Percentiles rank a stretch among this genome's conserved stretches.
Evolutionary conservation across 2,329 filamentous ascomycete genomes (phyloP).

Genomic region (Ophioceras dolichostomum): DNA sequence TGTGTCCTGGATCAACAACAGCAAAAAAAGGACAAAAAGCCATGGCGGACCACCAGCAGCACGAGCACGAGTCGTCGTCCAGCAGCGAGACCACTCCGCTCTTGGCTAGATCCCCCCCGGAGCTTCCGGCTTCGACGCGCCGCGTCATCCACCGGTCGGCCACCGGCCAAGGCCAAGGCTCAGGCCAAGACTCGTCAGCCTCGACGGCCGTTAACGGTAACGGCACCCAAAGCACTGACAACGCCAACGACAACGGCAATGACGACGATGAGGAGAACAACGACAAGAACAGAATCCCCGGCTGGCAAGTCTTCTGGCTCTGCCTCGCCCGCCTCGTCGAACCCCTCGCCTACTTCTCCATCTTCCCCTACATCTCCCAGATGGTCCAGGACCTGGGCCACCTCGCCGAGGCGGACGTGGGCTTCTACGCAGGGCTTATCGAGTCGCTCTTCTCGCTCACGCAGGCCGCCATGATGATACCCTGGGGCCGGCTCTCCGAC

Average conservation of each 20-base stretch:
- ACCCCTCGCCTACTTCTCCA: constrained; percentile 71
- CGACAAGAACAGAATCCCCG: constrained; percentile 44
- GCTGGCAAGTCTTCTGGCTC: constrained; percentile 55
- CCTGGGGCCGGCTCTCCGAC: constrained; percentile 59
- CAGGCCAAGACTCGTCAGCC: too few species aligned
- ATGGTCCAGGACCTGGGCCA: constrained; percentile 60
- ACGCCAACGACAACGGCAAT: constrained; percentile 3
- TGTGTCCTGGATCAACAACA: too few species aligned
- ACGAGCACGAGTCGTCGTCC: too few species aligned
- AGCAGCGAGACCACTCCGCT: constrained; percentile 19
- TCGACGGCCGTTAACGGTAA: constrained; percentile 1
- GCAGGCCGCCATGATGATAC: constrained; percentile 67
- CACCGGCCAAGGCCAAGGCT: background rate
- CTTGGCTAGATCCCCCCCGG: constrained; percentile 8
- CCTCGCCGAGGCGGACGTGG: constrained; percentile 52
- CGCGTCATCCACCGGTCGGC: constrained; percentile 2
- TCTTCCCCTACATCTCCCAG: constrained; percentile 68
- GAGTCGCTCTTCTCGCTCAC: constrained; percentile 62
- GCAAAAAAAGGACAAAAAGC: too few species aligned
- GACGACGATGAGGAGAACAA: constrained; percentile 16
- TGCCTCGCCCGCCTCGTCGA: constrained; percentile 64
- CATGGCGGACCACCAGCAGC: too few species aligned
- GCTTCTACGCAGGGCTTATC: constrained; percentile 70
- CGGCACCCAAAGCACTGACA: constrained; percentile 5
- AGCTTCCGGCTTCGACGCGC: constrained; percentile 5